Evolutionary conservation across 2,329 filamentous ascomycete genomes (phyloP), one percentile per base, ranked within the genome.

Genomic region (Berkeleyomyces rouxiae): DNA sequence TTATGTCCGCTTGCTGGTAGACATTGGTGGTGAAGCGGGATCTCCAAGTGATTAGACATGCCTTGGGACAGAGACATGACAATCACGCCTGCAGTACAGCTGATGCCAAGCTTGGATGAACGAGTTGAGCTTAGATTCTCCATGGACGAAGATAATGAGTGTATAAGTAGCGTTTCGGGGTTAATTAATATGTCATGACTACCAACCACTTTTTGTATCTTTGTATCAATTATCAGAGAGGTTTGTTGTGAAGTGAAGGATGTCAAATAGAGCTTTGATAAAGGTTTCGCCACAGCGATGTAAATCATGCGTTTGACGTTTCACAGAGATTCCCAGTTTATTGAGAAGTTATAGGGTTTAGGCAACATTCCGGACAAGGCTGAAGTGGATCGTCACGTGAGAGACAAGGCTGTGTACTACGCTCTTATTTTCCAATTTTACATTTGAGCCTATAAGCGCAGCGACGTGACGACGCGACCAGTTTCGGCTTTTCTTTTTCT

Each of bases 341-440:
- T 13, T 37, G 33, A 55, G 13, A 13, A 37, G 51, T 39, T 36
- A 60, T 58, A 40, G 36, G 5, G 7, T n/a, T 42, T 3, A 11
- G 31, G n/a, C 53, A 37, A 58, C 37, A 40, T 46, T 13, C 43
- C 9, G 7, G n/a, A 47, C 58, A 60, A 60, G 58, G 58, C 58
- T 60, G 58, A 55, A 13, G 7, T 3, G 39, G 6, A n/a, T 9
- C 1, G 36, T 62, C 61, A 62, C 51, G 61, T 62, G 61, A 47
- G 1, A 4, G 7, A 55, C 58, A 57, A 60, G 62, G 62, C 62
- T 63, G 62, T 47, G 62, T 53, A 53, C 23, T 23, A 2, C 23
- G 23, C 23, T 23, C 23, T 23, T 23, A 23, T 23, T 23, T 23
- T 23, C 23, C 51, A 59, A 58, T 23, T 33, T 36, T 10, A 5